A percentile compares a stretch with the other conserved stretches of the same genome.
phyloP scores from a whole-genome alignment of 306 rosid species.

The Trifolium repens region DNA sequence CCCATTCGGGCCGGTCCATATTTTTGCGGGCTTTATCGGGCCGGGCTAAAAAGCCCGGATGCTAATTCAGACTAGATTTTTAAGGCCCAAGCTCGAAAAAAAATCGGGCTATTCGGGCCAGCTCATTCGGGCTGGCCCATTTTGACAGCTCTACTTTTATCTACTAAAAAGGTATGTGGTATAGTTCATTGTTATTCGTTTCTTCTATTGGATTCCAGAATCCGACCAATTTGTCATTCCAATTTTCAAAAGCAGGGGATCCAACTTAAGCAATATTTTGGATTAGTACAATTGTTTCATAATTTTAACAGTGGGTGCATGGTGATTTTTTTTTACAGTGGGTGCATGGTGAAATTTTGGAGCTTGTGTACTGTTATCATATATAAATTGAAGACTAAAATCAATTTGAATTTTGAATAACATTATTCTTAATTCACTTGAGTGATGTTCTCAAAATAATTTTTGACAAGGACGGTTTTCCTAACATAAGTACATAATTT shows the following conservation, averaged over 20 bases:
- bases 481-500: background rate
- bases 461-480: background rate
- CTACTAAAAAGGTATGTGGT: too few species aligned
- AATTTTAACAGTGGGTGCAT: background rate
- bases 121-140: too few species aligned
- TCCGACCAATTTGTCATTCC: constrained; percentile 15
- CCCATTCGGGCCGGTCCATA: too few species aligned
- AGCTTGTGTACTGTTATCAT: background rate
- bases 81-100: too few species aligned
- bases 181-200: too few species aligned
- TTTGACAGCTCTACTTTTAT: too few species aligned
- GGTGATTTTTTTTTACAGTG: background rate
- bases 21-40: too few species aligned
- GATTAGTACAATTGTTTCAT: background rate
- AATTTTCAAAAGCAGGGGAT: background rate
- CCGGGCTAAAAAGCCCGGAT: too few species aligned
- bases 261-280: constrained; percentile 14
- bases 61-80: too few species aligned
- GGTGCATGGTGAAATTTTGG: background rate
- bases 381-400: background rate
- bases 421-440: background rate
- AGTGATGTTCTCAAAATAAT: background rate
- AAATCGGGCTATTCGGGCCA: too few species aligned
- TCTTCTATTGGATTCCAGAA: too few species aligned
- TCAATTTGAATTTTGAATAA: background rate